A percentile compares a stretch with the other conserved stretches of the same genome.
Conservation (phyloP, 805 yeast genomes). For the Cyberlindnera euphorbiiphila region DNA sequence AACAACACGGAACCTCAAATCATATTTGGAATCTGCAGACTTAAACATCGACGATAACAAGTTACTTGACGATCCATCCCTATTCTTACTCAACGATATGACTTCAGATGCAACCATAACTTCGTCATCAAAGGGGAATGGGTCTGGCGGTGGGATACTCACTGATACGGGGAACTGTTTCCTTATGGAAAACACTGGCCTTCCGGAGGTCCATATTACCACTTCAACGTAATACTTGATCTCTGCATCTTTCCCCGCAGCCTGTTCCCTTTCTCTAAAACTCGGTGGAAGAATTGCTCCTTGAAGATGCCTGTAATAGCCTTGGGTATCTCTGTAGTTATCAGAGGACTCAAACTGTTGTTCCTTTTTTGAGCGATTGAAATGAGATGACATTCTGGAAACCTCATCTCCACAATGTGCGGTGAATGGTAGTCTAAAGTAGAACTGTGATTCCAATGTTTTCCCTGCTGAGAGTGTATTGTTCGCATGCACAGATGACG, state of each 20-base stretch:
- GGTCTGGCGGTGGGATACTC: slow-evolving; percentile 11
- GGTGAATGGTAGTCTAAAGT: slow-evolving; percentile 7
- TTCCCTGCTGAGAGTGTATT: slow-evolving; percentile 5
- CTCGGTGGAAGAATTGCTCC: slow-evolving; percentile 5
- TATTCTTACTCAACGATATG: slow-evolving; percentile 4
- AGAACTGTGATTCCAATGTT: slow-evolving; percentile 6
- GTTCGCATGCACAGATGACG: not conserved
- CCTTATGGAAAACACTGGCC: not conserved
- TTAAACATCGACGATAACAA: slow-evolving; percentile 2
- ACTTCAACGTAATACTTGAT: slow-evolving; percentile 8
- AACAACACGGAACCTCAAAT: slow-evolving; percentile 1
- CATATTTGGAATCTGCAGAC: not conserved
- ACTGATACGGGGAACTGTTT: slow-evolving; percentile 6
- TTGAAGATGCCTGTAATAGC: not conserved
- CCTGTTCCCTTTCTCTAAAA: not conserved
- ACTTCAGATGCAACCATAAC: slow-evolving; percentile 8
- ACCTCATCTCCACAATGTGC: slow-evolving; percentile 5
- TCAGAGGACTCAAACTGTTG: slow-evolving; percentile 2
- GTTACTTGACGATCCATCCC: slow-evolving; percentile 1
- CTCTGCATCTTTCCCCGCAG: not conserved
- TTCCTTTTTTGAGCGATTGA: slow-evolving; percentile 3
- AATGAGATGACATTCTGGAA: slow-evolving; percentile 3
- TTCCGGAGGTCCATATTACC: slow-evolving; percentile 1
- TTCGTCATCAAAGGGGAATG: slow-evolving; percentile 9
- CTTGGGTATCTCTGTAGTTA: not conserved